Base-by-base conservation (phyloP, 2,329 filamentous ascomycete species). In the Verticillium isaacii region DNA sequence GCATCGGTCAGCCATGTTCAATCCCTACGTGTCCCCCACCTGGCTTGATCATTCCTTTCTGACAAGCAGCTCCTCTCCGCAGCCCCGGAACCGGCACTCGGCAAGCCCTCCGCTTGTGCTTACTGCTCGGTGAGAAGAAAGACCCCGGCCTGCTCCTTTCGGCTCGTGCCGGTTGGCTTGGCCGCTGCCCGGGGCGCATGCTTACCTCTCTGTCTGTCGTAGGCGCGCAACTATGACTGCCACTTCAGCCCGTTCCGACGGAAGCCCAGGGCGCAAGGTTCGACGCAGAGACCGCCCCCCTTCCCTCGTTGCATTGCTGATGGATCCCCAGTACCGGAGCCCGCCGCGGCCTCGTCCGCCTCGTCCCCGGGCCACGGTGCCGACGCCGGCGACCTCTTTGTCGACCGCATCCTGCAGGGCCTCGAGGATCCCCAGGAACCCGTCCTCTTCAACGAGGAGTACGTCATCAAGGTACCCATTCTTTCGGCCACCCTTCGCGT, bases 1-100 rank as follows among this genome's bases (percentile, higher is more conserved):
- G 67, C 54, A 64, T 67, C 39, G 61, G 66, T 68, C 61, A 57
- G 60, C 61, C 36, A 7, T 5, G 8, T 9, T 29, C 2, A 7
- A 19, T n/a, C 29, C 25, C 3, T 15, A 15, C 25, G 57, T 12
- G 29, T 5, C 29, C 29, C 29, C 4, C 17, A 23, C 36, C 17
- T n/a, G 39, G n/a, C 6, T 29, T 29, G 29, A 29, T 5, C 29
- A 29, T 29, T n/a, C 25, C 12, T 15, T 29, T 52, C 25, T 52
- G 17, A 54, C 32, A 29, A 29, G 29, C 29, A 8, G 45, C 19
- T 5, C 45, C 41, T 57, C 55, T 25, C 36, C 57, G n/a, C 29
- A 29, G 52, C 37, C 14, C 32, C 55, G 34, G 50, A 45, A 25
- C 19, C 59, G 9, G 45, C 45, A 23, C 45, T 52, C 45, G 59